phyloP scores from a whole-genome alignment of 371 early-diverging fungal species.

The Smittium mucronatum region DNA sequence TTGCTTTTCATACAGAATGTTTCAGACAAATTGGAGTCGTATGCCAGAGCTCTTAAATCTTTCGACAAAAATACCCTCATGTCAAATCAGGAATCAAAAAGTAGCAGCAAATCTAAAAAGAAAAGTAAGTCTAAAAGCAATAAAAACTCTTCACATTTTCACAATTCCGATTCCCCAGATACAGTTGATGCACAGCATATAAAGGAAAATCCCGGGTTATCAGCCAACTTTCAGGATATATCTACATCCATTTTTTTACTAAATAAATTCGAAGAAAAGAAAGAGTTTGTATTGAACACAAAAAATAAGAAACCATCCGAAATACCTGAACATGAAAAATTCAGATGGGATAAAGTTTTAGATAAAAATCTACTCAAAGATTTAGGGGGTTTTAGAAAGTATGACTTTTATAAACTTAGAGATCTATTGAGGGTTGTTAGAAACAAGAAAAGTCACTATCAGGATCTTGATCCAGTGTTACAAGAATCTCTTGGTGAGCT shows the following conservation, averaged over 20 bases:
- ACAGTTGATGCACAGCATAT: neutral
- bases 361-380: constrained; percentile 66
- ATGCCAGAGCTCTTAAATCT: constrained; percentile 40
- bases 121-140: constrained; percentile 11
- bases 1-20: constrained; percentile 86
- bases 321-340: no score
- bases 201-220: constrained; percentile 12
- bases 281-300: constrained; percentile 24
- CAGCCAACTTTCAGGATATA: neutral
- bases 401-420: constrained; percentile 65
- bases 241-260: constrained; percentile 19
- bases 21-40: constrained; percentile 85
- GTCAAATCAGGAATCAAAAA: constrained; percentile 11
- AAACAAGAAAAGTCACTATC: constrained; percentile 96
- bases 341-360: constrained; percentile 75
- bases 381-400: constrained; percentile 70
- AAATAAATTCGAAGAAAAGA: constrained; percentile 24
- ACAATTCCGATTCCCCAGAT: no score
- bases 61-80: neutral
- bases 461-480: constrained; percentile 68
- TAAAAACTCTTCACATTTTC: no score
- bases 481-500: constrained; percentile 65
- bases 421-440: constrained; percentile 84
- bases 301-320: neutral
- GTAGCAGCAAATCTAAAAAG: constrained; percentile 15